A percentile compares a stretch with the other conserved stretches of the same genome.
Conservation (phyloP, 140 eudicot species). For the Artemisia princeps region DNA sequence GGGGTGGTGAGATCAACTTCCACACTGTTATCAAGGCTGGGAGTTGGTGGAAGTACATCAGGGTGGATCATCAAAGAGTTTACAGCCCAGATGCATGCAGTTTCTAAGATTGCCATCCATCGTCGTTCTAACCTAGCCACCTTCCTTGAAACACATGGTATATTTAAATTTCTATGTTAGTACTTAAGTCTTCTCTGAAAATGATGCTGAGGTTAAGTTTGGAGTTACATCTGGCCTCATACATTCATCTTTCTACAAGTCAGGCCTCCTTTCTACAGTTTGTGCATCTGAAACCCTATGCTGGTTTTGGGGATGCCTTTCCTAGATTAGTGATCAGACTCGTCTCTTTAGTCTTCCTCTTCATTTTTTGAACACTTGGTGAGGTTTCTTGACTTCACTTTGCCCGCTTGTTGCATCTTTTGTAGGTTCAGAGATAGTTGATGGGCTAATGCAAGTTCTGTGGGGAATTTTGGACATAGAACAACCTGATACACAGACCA, state of each 20-base stretch:
- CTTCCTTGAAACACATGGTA: constrained; percentile 86
- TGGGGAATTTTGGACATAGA: constrained; percentile 98
- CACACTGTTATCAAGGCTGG: constrained; percentile 63
- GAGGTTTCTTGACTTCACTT: constrained; percentile 12
- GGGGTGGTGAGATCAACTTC: constrained; percentile 86
- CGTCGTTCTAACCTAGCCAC: constrained; percentile 81
- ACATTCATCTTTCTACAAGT: constrained; percentile 1
- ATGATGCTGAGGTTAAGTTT: constrained; percentile 4
- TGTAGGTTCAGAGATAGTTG: constrained; percentile 91
- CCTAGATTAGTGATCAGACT: not conserved
- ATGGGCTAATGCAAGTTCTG: constrained; percentile 95
- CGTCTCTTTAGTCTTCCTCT: constrained; percentile 5
- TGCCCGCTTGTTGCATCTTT: constrained; percentile 2
- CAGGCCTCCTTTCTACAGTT: constrained; percentile 2
- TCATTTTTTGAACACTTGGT: not conserved
- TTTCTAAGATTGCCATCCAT: constrained; percentile 80
- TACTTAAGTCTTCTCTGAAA: not conserved
- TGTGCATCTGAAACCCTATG: constrained; percentile 1
- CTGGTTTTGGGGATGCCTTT: not conserved
- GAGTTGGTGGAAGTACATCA: constrained; percentile 71
- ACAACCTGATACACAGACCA: constrained; percentile 93
- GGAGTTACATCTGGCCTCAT: constrained; percentile 1
- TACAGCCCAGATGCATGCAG: constrained; percentile 96
- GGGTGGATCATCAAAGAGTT: constrained; percentile 96
- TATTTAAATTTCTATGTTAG: not conserved